Conservation (phyloP, 345 rosid species). For the Mercurialis annua region DNA sequence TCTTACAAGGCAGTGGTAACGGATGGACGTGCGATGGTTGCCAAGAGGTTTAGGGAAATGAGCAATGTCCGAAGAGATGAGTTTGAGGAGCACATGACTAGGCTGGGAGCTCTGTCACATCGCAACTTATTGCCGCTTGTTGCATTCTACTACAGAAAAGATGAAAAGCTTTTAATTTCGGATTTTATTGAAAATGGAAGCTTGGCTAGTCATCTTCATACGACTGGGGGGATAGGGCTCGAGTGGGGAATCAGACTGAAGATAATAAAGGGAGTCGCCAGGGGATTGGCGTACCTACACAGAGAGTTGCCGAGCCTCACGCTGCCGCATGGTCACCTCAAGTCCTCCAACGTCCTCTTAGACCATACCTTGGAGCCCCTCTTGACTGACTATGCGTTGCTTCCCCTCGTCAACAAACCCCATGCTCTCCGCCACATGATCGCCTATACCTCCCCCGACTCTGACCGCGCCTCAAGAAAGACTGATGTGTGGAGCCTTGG, state of each 20-base stretch:
- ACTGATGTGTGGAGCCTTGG: conserved; percentile 90
- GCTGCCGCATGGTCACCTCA: conserved; percentile 80
- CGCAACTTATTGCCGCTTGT: conserved; percentile 67
- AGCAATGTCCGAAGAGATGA: conserved; percentile 49
- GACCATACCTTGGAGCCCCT: conserved; percentile 49
- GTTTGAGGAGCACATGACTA: conserved; percentile 65
- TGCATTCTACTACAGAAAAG: conserved; percentile 65
- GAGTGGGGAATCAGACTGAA: conserved; percentile 72
- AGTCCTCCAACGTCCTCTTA: conserved; percentile 79
- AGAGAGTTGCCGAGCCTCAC: conserved; percentile 43
- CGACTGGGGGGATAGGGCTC: conserved; percentile 53
- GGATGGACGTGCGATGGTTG: conserved; percentile 59
- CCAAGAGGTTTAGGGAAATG: conserved; percentile 77
- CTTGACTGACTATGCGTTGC: conserved; percentile 57
- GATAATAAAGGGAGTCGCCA: conserved; percentile 76
- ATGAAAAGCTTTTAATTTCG: conserved; percentile 78
- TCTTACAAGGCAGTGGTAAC: conserved; percentile 67
- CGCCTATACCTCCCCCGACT: conserved; percentile 82
- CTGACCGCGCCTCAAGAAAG: conserved; percentile 44
- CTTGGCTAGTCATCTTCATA: conserved; percentile 78
- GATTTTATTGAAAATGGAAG: conserved; percentile 63
- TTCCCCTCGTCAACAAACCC: conserved; percentile 51
- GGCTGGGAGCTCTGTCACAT: conserved; percentile 63
- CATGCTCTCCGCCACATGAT: conserved; percentile 71
- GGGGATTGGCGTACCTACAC: conserved; percentile 63